These are phyloP conservation scores for Pseudogymnoascus sp. DNA, from an alignment of 2,329 filamentous ascomycete genomes.

Conservation along the genomic window DNA sequence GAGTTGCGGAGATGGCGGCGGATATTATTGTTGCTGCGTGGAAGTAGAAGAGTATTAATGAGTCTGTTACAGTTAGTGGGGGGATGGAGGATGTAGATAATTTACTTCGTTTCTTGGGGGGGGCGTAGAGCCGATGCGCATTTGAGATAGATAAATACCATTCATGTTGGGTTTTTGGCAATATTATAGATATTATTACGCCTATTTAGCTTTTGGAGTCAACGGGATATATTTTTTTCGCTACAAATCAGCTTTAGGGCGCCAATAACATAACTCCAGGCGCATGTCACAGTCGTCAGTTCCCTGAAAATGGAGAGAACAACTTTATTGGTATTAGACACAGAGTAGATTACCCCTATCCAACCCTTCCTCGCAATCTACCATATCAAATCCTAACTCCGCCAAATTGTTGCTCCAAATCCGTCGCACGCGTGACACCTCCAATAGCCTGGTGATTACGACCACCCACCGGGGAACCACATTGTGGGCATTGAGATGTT, in stretches of 20 bases:
- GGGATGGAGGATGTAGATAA: background rate
- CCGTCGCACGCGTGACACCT: conserved; percentile 43
- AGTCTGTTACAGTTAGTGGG: background rate
- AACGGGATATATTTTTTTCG: background rate
- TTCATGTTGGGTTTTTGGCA: background rate
- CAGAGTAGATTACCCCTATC: background rate
- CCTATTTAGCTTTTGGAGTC: background rate
- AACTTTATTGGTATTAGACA: too few species aligned
- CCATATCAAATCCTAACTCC: conserved; percentile 19
- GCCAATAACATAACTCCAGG: background rate
- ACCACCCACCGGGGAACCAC: too few species aligned
- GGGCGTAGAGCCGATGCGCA: background rate
- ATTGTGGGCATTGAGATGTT: too few species aligned
- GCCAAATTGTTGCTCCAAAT: conserved; percentile 37
- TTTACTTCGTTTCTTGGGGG: background rate
- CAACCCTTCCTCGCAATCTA: background rate
- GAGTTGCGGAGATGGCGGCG: conserved; percentile 20
- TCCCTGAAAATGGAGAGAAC: too few species aligned
- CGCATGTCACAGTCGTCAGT: background rate
- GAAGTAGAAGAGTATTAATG: background rate
- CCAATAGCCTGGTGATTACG: too few species aligned
- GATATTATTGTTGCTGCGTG: conserved; percentile 14
- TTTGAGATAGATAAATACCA: background rate
- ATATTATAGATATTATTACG: background rate
- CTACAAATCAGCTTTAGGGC: background rate